Percentiles rank a stretch among this genome's conserved stretches.
Conservation (phyloP, 495 filamentous ascomycete genomes). For the Letharia columbiana region DNA sequence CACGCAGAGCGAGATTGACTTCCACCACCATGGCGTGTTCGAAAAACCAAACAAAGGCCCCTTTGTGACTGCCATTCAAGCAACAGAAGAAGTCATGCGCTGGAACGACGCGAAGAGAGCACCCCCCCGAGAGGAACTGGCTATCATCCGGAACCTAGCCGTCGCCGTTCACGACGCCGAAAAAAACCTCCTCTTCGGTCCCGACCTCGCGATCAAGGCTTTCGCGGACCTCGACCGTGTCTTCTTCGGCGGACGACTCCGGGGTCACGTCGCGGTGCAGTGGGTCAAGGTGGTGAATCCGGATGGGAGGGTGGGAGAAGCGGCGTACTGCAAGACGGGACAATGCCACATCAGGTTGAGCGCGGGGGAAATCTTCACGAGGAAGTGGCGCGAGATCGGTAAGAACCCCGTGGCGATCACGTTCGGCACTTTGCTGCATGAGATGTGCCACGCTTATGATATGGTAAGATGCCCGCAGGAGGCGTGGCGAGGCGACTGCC, state of each 20-base stretch:
- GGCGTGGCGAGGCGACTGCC: background rate
- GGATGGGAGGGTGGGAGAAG: no score
- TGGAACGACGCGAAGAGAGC: slow-evolving; percentile 5
- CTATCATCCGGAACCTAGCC: background rate
- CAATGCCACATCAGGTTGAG: background rate
- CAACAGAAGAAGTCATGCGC: slow-evolving; percentile 1
- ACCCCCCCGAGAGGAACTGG: background rate
- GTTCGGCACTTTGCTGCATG: background rate
- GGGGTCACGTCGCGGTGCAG: background rate
- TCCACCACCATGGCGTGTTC: background rate
- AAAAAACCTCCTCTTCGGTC: background rate
- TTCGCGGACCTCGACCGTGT: slow-evolving; percentile 1
- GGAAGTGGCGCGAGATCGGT: background rate
- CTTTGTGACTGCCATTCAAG: background rate
- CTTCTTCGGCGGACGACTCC: slow-evolving; percentile 10
- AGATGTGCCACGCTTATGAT: slow-evolving; percentile 10
- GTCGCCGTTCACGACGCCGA: background rate
- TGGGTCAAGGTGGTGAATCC: background rate
- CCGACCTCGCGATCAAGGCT: background rate
- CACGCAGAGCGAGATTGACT: slow-evolving; percentile 7
- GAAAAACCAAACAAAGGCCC: background rate
- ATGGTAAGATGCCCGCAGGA: background rate
- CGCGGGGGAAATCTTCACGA: background rate
- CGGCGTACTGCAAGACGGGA: no score
- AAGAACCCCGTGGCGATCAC: background rate